A percentile compares a stretch with the other conserved stretches of the same genome.
phyloP scores from a whole-genome alignment of 192 early-diverging fungal species.

The Allomyces javanicus region DNA sequence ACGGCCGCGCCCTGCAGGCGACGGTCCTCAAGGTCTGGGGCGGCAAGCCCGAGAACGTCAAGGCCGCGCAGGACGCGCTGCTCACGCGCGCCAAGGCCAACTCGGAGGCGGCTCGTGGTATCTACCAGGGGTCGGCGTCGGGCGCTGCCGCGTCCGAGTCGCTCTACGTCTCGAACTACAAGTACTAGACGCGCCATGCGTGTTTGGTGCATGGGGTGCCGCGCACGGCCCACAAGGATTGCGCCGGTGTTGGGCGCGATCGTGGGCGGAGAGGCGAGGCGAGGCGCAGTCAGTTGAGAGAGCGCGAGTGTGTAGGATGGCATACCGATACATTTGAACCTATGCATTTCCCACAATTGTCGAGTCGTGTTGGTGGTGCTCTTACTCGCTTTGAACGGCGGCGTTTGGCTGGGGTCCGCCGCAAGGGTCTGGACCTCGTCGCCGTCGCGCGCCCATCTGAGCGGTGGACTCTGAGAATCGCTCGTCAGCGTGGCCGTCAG shows the following conservation, averaged over 20 bases:
- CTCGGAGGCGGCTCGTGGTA: conserved; percentile 13
- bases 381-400: no score
- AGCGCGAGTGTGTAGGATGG: not conserved
- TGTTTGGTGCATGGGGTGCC: not conserved
- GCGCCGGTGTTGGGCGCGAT: not conserved
- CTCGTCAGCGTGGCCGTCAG: no score
- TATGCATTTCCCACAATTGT: no score
- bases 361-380: no score
- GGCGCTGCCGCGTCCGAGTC: conserved; percentile 6
- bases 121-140: conserved; percentile 10
- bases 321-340: not conserved
- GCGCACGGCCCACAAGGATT: not conserved
- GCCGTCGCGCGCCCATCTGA: no score
- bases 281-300: not conserved
- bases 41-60: conserved; percentile 21
- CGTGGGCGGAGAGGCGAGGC: not conserved
- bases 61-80: conserved; percentile 17
- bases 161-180: conserved; percentile 22
- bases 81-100: conserved; percentile 18
- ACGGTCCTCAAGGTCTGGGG: conserved; percentile 18
- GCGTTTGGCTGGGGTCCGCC: no score
- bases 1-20: conserved; percentile 22
- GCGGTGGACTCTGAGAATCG: no score
- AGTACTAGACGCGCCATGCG: conserved; percentile 10
- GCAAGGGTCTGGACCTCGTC: no score